Evolutionary conservation across 2,329 filamentous ascomycete genomes (phyloP).

Genomic region (Xylaria multiplex): DNA sequence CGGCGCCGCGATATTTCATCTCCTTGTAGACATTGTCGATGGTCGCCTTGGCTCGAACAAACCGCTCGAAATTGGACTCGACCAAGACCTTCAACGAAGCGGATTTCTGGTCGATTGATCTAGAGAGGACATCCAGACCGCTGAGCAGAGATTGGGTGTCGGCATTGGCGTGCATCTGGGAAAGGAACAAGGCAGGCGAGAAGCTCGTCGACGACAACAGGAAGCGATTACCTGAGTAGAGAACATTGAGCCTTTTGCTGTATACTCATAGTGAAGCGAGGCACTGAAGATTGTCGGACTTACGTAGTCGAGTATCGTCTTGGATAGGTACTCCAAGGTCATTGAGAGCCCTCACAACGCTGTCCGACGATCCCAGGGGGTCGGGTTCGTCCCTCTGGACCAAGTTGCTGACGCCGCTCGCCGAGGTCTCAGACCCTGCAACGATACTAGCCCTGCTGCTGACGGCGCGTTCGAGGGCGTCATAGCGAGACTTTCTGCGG

Average conservation of each 20-base stretch:
- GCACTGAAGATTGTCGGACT: constrained; percentile 48
- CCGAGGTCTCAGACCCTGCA: constrained; percentile 73
- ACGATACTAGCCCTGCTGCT: constrained; percentile 74
- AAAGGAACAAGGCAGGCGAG: constrained; percentile 89
- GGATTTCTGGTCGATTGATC: constrained; percentile 96
- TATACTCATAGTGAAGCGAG: constrained; percentile 29
- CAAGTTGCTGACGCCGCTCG: constrained; percentile 74
- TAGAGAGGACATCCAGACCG: constrained; percentile 86
- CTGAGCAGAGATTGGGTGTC: constrained; percentile 83
- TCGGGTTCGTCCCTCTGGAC: constrained; percentile 94
- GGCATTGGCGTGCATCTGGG: constrained; percentile 87
- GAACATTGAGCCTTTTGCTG: constrained; percentile 26
- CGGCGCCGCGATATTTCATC: constrained; percentile 80
- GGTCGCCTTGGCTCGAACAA: constrained; percentile 95
- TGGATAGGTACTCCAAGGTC: constrained; percentile 82
- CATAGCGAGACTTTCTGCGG: constrained; percentile 80
- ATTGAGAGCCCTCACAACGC: constrained; percentile 83
- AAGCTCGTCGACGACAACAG: constrained; percentile 95
- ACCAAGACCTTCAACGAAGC: constrained; percentile 95
- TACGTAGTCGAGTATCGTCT: constrained; percentile 81
- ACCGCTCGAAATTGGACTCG: constrained; percentile 97
- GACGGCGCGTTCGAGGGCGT: constrained; percentile 80
- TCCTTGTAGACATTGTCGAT: constrained; percentile 99
- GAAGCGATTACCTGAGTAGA: constrained; percentile 80
- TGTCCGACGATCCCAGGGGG: constrained; percentile 86